Conservation (phyloP, 2,329 filamentous ascomycete species). For the Diaporthe ampelina region DNA sequence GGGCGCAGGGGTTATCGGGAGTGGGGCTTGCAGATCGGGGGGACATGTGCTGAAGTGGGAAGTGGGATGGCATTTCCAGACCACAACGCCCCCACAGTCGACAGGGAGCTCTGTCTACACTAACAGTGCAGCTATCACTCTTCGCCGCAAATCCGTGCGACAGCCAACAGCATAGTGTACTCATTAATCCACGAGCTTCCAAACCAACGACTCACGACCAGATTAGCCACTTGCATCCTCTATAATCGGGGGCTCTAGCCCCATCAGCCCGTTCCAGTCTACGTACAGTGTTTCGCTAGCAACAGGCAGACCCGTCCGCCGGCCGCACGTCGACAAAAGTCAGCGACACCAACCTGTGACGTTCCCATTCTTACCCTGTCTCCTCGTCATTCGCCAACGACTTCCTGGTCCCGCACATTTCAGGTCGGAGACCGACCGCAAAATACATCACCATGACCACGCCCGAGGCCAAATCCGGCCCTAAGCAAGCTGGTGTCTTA, state of each 20-base stretch:
- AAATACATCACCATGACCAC: slow-evolving; percentile 43
- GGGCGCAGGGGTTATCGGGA: slow-evolving; percentile 26
- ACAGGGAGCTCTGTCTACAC: slow-evolving; percentile 2
- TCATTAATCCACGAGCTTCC: slow-evolving; percentile 2
- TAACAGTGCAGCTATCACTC: neutral
- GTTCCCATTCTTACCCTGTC: neutral
- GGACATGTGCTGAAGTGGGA: slow-evolving; percentile 5
- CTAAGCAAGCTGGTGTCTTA: slow-evolving; percentile 62
- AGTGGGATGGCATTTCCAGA: slow-evolving; percentile 34
- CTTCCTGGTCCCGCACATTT: neutral
- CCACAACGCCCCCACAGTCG: slow-evolving; percentile 13
- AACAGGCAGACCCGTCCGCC: neutral
- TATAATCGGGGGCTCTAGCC: slow-evolving; percentile 13
- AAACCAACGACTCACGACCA: neutral
- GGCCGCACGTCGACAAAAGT: neutral
- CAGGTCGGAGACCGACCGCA: neutral
- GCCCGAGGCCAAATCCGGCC: slow-evolving; percentile 48
- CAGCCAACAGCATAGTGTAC: neutral
- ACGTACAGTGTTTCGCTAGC: neutral
- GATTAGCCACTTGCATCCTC: neutral
- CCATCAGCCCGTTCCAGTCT: neutral
- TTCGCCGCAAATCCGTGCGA: neutral
- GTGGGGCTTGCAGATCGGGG: slow-evolving; percentile 7
- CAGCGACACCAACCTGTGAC: neutral
- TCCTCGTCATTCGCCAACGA: neutral